These are phyloP conservation scores for Rhodotorula graminis DNA, from an alignment of 768 basidiomycete species.

Conservation along the genomic window DNA sequence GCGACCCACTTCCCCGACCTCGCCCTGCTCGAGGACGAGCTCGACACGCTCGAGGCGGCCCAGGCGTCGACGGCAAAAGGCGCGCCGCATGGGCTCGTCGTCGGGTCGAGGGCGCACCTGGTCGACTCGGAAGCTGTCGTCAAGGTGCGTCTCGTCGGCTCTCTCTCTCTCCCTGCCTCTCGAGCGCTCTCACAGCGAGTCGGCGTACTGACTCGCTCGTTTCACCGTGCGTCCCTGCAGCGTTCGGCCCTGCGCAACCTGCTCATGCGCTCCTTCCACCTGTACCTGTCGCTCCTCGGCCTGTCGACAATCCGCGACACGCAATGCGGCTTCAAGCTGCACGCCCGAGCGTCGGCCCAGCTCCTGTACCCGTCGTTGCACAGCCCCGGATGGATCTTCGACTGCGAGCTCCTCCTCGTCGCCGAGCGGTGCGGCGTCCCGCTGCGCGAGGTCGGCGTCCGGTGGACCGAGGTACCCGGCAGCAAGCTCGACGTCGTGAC, in stretches of 20 bases:
- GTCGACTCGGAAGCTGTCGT: constrained; percentile 89
- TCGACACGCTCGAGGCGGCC: constrained; percentile 59
- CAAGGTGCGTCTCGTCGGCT: constrained; percentile 49
- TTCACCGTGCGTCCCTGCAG: constrained; percentile 49
- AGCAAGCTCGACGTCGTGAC: constrained; percentile 82
- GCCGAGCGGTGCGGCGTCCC: constrained; percentile 63
- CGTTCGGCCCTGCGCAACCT: constrained; percentile 82
- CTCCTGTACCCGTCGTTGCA: constrained; percentile 82
- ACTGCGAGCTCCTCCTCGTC: constrained; percentile 83
- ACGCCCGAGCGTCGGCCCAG: constrained; percentile 73
- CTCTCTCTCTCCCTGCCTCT: no score
- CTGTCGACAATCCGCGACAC: constrained; percentile 71
- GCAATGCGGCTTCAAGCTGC: constrained; percentile 95
- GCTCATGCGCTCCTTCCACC: constrained; percentile 89
- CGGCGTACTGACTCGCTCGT: neutral
- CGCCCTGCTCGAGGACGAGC: constrained; percentile 67
- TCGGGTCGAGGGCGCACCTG: constrained; percentile 88
- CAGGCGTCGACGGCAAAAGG: constrained; percentile 46
- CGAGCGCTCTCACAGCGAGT: no score
- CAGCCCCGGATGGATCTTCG: constrained; percentile 82
- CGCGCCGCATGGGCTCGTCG: constrained; percentile 58
- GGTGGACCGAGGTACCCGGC: constrained; percentile 89
- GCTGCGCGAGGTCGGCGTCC: constrained; percentile 76
- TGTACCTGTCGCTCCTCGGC: constrained; percentile 79
- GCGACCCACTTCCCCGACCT: constrained; percentile 83